Percentiles rank a stretch among this genome's conserved stretches.
Evolutionary conservation across 2,329 filamentous ascomycete genomes (phyloP).

Genomic region (Xylariaceae sp.): DNA sequence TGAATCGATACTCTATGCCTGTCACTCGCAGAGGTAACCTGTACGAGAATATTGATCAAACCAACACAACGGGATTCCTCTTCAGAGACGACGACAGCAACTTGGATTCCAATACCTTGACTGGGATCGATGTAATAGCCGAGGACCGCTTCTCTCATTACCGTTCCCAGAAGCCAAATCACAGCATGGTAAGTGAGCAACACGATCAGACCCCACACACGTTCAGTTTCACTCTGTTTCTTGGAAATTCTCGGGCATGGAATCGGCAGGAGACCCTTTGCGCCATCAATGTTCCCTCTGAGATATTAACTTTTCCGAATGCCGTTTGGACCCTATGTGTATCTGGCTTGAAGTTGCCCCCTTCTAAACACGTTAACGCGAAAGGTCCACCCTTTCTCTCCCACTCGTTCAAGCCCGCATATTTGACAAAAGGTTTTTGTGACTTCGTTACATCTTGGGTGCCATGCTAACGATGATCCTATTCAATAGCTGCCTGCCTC

Average conservation of each 20-base stretch:
- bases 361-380: too few relatives aligned
- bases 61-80: slow-evolving; percentile 78
- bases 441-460: slow-evolving; percentile 20
- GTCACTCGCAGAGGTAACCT: slow-evolving; percentile 66
- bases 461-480: slow-evolving; percentile 32
- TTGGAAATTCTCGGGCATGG: not conserved
- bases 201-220: not conserved
- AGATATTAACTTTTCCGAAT: not conserved
- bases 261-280: not conserved
- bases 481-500: slow-evolving; percentile 67
- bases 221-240: not conserved
- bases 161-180: slow-evolving; percentile 55
- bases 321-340: not conserved
- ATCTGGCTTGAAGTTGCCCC: too few relatives aligned
- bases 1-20: slow-evolving; percentile 92
- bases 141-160: slow-evolving; percentile 87
- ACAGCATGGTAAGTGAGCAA: slow-evolving; percentile 40
- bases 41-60: slow-evolving; percentile 70
- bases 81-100: slow-evolving; percentile 70
- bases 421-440: not conserved
- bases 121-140: slow-evolving; percentile 60
- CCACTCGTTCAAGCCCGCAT: not conserved
- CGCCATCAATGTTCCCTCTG: not conserved
- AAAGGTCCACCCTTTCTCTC: not conserved
- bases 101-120: slow-evolving; percentile 62